Percentiles rank a stretch among this genome's conserved stretches.
Conservation (phyloP, 495 filamentous ascomycete species). For the Pyronema domesticum region DNA sequence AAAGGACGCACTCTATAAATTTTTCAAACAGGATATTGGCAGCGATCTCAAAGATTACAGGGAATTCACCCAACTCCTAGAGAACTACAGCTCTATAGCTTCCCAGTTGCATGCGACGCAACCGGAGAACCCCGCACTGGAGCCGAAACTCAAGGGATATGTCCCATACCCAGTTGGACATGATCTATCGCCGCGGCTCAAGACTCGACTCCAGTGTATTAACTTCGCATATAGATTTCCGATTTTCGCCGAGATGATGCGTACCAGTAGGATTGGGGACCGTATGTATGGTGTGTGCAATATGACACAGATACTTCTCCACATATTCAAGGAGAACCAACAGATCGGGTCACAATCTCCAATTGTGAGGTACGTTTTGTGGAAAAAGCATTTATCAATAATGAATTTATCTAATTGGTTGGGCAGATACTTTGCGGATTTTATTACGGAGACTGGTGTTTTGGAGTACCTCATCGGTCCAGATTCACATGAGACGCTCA, state of each 20-base stretch:
- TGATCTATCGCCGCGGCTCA: not conserved
- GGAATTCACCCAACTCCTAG: not conserved
- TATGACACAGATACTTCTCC: slow-evolving; percentile 18
- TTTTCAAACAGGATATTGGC: not conserved
- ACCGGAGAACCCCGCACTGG: not conserved
- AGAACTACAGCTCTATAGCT: not conserved
- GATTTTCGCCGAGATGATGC: slow-evolving; percentile 20
- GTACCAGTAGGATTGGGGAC: slow-evolving; percentile 22
- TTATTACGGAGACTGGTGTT: slow-evolving; percentile 45
- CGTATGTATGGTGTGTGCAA: slow-evolving; percentile 15
- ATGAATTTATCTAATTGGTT: not conserved
- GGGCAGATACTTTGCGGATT: slow-evolving; percentile 39
- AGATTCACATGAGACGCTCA: slow-evolving; percentile 82
- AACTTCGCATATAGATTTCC: slow-evolving; percentile 10
- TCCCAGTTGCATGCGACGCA: not conserved
- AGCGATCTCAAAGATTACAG: no score
- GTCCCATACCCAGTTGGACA: no score
- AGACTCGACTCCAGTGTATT: not conserved
- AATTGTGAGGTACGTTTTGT: slow-evolving; percentile 9
- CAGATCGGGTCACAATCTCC: not conserved
- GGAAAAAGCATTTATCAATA: not conserved
- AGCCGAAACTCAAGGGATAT: not conserved
- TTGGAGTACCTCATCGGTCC: slow-evolving; percentile 77
- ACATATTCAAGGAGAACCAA: slow-evolving; percentile 15
- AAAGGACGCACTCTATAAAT: not conserved